Base-by-base conservation (phyloP, 495 filamentous ascomycete species). In the Trichoderma asperelloides region DNA sequence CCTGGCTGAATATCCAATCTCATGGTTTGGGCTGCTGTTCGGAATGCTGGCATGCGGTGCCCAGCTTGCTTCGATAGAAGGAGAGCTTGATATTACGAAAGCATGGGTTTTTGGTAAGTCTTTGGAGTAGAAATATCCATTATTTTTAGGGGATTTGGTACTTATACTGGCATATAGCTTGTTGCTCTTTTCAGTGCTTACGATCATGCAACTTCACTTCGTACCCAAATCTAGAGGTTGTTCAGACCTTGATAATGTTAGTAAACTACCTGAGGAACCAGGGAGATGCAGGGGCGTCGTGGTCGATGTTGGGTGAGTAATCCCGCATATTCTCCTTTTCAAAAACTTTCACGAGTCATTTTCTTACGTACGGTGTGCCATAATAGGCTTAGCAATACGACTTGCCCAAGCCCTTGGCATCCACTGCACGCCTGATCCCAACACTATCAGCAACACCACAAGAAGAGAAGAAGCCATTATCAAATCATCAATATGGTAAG, bases 391-490 rank as follows among this genome's bases (percentile, higher is more conserved):
- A 25, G 49, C 49, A 9, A 55, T 55, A 55, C 49, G 49, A n/a
- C 49, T 55, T 55, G 49, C 49, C 49, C 49, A 55, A 55, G n/a
- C 49, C 1, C n/a, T 55, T 21, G 49, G 49, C 16, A 55, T 55
- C 25, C 49, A 55, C 21, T 55, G 49, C 8, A 55, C 49, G 8
- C 49, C 49, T 21, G 49, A 55, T 23, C 49, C 49, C 2, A 25
- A 55, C 18, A 11, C n/a, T 21, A 55, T 55, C 49, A 55, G 21
- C 49, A 25, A 25, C 12, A 23, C 21, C 2, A 2, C 25, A 2
- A 25, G n/a, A 55, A 55, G 21, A 55, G 49, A 55, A 55, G 49
- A 55, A n/a, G 49, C 49, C 49, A 55, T 55, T 21, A 55, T 55
- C n/a, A 55, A 55, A 55, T 21, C 21, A 55, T 55, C 49, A n/a